phyloP scores from a whole-genome alignment of 495 filamentous ascomycete species.

The Aspergillus sparsus region DNA sequence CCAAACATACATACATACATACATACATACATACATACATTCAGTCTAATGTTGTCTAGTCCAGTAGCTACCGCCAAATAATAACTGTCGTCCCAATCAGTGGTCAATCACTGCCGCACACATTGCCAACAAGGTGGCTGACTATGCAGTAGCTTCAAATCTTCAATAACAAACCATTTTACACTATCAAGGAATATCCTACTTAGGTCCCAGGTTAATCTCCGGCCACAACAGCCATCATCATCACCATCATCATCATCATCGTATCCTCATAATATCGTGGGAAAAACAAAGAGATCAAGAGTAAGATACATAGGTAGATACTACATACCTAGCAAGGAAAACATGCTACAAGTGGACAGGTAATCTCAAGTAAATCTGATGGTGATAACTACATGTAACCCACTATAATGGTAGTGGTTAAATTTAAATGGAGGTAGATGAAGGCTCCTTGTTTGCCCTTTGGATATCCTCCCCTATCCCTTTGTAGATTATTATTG shows the following conservation, averaged over 20 bases:
- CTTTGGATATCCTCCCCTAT: too few relatives aligned
- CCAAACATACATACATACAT: slow-evolving; percentile 10
- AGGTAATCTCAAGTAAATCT: too few relatives aligned
- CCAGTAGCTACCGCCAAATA: slow-evolving; percentile 15
- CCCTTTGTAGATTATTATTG: too few relatives aligned
- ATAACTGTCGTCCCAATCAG: slow-evolving; percentile 14
- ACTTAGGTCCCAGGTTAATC: neutral
- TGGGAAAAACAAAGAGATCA: too few relatives aligned
- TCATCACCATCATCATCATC: neutral
- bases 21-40: neutral
- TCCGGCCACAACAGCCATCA: neutral
- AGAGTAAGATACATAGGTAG: too few relatives aligned
- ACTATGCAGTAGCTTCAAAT: slow-evolving; percentile 25
- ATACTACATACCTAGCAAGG: too few relatives aligned
- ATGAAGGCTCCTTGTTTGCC: too few relatives aligned
- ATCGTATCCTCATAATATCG: too few relatives aligned
- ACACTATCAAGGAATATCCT: slow-evolving; percentile 1
- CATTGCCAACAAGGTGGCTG: slow-evolving; percentile 32
- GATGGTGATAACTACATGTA: too few relatives aligned
- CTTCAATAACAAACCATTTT: slow-evolving; percentile 20
- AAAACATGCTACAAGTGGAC: too few relatives aligned
- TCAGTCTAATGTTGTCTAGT: slow-evolving; percentile 1
- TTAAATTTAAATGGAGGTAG: too few relatives aligned
- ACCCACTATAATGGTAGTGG: too few relatives aligned
- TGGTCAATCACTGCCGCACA: slow-evolving; percentile 26